Base-by-base conservation (phyloP, 306 rosid genomes). In the Cicer arietinum region DNA sequence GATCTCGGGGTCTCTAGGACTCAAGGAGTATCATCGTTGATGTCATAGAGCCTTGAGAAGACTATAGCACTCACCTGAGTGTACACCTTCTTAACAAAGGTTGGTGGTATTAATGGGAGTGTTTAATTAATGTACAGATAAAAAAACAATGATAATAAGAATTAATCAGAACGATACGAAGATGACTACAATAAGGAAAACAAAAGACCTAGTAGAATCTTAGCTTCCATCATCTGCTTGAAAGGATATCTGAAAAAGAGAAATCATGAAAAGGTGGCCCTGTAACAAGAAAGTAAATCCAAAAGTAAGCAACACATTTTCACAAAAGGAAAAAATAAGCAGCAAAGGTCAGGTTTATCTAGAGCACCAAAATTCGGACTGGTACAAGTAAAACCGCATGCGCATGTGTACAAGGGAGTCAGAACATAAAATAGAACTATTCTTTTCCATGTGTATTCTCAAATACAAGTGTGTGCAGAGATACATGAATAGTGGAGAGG, bases 261-360 rank as follows among this genome's bases (percentile, higher is more conserved):
- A 91, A 94, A 79, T 90, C 96, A 85, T 94, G 95, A 75, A 85
- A 89, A 60, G 98, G 98, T 14, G 91, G 94, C 53, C 95, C 98
- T 91, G 95, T 74, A 80, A 74, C 71, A 84, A 80, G 80, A 57
- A 16, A 53, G 74, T 57, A 67, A 67, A 45, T 20, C 22, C 5
- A 53, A 42, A 75, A 30, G 73, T 69, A 42, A 77, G 66, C 50
- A 53, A 43, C 53, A 62, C 48, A 57, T 39, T 25, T 22, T 54
- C 59, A 41, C 39, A 20, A 30, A 54, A 11, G 60, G 53, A 45
- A 30, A 41, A 67, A 61, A 53, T 14, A 47, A 16, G 56, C 50
- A 30, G 57, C 48, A 64, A 52, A 16, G 17, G 10, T 42, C 41
- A 47, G 45, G 68, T 73, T 22, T 45, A 68, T 54, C 43, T 35